phyloP scores from a whole-genome alignment of 1,139 yeast species.

The Zygosaccharomyces sapae region DNA sequence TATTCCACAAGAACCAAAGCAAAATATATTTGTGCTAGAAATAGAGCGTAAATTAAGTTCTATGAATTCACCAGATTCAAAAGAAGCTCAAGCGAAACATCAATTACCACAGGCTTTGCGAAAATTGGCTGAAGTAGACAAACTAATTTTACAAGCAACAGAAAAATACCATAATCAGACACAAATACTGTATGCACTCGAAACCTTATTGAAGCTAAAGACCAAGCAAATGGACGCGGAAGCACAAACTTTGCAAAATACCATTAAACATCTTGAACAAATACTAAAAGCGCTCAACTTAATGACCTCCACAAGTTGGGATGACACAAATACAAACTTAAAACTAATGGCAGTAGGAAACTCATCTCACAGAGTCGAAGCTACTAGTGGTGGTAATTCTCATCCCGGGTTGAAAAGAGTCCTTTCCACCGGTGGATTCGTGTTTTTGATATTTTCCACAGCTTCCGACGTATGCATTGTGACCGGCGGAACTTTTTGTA shows the following conservation, averaged over 20 bases:
- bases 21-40: neutral
- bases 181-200: conserved; percentile 9
- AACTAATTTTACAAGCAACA: neutral
- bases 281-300: conserved; percentile 3
- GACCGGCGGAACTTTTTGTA: conserved; percentile 12
- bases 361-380: neutral
- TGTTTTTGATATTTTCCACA: conserved; percentile 14
- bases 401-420: conserved; percentile 11
- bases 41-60: neutral
- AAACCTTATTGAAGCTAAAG: conserved; percentile 7
- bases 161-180: conserved; percentile 5
- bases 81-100: too few relatives aligned
- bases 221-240: conserved; percentile 4
- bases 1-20: neutral
- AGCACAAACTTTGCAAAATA: neutral
- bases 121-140: neutral
- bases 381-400: neutral
- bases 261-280: conserved; percentile 7
- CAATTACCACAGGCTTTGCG: conserved; percentile 3
- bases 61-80: too few relatives aligned
- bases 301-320: conserved; percentile 1
- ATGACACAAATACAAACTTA: neutral
- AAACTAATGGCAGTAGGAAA: neutral
- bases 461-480: conserved; percentile 14
- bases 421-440: conserved; percentile 12